A percentile compares a stretch with the other conserved stretches of the same genome.
Conservation (phyloP, 208 protist species). For the Crithidia sp. region DNA sequence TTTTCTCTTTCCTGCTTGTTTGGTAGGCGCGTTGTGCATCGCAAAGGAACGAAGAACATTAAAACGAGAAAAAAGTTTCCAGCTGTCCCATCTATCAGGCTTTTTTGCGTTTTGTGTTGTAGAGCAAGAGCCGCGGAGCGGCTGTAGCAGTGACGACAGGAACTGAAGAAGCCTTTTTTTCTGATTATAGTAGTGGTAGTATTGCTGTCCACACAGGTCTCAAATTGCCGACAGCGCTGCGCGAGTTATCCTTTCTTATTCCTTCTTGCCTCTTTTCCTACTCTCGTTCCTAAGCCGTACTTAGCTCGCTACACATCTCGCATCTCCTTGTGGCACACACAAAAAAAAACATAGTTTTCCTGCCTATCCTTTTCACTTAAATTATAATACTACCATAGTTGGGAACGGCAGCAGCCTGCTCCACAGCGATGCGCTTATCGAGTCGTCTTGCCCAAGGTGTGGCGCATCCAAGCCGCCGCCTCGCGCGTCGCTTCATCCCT, state of each 20-base stretch:
- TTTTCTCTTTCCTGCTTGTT: slow-evolving; percentile 7
- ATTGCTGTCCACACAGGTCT: no score
- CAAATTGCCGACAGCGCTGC: no score
- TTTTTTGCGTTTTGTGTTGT: no score
- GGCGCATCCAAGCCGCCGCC: not conserved
- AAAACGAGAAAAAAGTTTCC: no score
- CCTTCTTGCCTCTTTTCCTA: no score
- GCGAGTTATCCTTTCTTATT: not conserved
- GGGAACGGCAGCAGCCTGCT: no score
- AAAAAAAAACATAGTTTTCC: not conserved
- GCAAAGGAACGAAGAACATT: no score
- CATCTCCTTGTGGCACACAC: not conserved
- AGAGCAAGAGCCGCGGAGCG: no score
- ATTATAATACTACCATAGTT: no score
- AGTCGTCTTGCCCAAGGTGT: not conserved
- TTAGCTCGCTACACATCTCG: no score
- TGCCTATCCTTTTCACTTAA: not conserved
- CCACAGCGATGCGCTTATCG: slow-evolving; percentile 14
- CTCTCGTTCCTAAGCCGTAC: not conserved
- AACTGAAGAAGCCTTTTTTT: not conserved
- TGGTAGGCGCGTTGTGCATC: not conserved
- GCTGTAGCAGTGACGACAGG: not conserved
- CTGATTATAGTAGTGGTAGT: no score
- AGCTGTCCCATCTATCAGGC: no score
- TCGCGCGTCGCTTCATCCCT: slow-evolving; percentile 72